Percentiles rank a stretch among this genome's conserved stretches.
Evolutionary conservation across 208 protist species (phyloP).

Genomic region (Spongospora subterranea): DNA sequence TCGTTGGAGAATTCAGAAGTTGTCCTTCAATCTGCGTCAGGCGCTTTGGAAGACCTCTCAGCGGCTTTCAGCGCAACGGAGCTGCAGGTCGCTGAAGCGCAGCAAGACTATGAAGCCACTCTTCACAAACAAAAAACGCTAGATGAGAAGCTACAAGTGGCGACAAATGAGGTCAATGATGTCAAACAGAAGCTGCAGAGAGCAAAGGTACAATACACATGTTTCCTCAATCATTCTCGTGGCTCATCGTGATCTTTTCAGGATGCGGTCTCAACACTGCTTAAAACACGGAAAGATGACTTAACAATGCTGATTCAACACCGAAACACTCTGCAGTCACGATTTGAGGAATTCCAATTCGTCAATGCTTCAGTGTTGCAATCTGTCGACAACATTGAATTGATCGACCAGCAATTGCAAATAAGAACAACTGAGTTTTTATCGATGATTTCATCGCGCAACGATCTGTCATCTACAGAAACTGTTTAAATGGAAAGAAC

Average conservation of each 20-base stretch:
- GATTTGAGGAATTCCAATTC: no score
- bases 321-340: no score
- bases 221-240: no score
- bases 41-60: background rate
- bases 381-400: no score
- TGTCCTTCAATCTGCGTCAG: background rate
- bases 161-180: background rate
- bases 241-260: background rate
- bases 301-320: no score
- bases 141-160: background rate
- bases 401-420: no score
- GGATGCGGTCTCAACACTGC: background rate
- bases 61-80: background rate
- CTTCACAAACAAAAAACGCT: background rate
- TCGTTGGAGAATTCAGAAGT: background rate
- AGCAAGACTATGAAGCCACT: background rate
- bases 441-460: no score
- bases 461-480: no score
- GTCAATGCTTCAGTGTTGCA: no score
- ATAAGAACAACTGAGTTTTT: no score
- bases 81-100: background rate
- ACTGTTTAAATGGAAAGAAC: no score
- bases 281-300: background rate
- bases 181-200: background rate
- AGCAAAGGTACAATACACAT: no score